Evolutionary conservation across 2,329 filamentous ascomycete species (phyloP), one percentile per base, ranked within the genome.

Genomic region (Trichophyton schoenleinii): DNA sequence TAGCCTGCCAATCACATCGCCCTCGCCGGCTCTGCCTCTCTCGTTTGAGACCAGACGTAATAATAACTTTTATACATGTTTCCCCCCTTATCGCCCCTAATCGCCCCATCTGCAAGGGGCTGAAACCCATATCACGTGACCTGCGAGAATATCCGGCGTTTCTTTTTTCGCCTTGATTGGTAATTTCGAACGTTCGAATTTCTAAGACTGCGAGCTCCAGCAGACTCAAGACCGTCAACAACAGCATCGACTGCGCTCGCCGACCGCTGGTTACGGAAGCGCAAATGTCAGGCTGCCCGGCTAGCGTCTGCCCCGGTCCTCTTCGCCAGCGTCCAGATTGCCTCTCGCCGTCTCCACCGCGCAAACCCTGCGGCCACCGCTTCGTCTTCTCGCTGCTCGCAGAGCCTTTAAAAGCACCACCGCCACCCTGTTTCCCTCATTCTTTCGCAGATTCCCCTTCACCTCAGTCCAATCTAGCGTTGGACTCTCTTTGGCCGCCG

Each of bases 341-440:
- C 55, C 31, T 58, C 34, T 31, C 55, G 15, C 20, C 34, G 55
- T 58, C 55, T 11, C 55, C 49, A 53, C 49, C 31, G 38, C 31
- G 20, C 38, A 58, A 58, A 58, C 55, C 55, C 55, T 42, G 42
- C 34, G 15, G 42, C 42, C 34, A 25, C 18, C 42, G 41, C 41
- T 44, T 44, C 41, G 6, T 44, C 41, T n/a, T n/a, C 41, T 44
- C 41, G 46, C 34, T 34, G 18, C n/a, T 58, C 6, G 38, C 6
- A 20, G 7, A 38, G 55, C 34, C 34, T 59, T 59, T 59, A 59
- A 59, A 34, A 18, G 55, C 60, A 62, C 61, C 58, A 80, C 80
- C 84, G 87, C 78, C 89, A 96, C 91, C 80, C 83, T 96, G 92
- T 96, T 95, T 82, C 89, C 89, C 80, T 90, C 87, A 75, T 80